Evolutionary conservation across 2,329 filamentous ascomycete genomes (phyloP), one percentile per base, ranked within the genome.

Genomic region (Stachybotrys chartarum): DNA sequence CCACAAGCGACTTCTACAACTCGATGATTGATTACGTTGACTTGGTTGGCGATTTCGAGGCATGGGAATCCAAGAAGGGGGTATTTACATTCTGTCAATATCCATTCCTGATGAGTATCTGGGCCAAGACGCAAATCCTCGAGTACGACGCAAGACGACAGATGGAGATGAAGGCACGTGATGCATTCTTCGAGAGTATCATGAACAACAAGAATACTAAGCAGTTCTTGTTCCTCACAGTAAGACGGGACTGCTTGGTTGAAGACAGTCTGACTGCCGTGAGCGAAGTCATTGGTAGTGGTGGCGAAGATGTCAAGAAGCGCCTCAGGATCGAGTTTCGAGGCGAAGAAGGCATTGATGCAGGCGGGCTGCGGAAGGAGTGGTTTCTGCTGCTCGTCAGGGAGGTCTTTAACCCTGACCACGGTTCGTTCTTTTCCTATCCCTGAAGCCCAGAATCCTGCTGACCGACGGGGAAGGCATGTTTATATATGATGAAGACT

Each of bases 81-180:
- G 90, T 85, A 61, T 96, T 96, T 66, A 83, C 89, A 0, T 96
- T 97, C 66, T 96, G 91, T 67, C 90, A 96, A 67, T 96, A 95
- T 64, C 91, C 92, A 0, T 95, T 96, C 64, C 86, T 96, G 61
- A 78, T 97, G 46, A 96, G 91, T 58, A 91, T 97, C 60, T 92
- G 90, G 77, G 88, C 91, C 31, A 97, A 97, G 71, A 96, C 94
- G 56, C 87, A 87, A 60, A 93, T 96, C 50, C 77, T 96, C 63
- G 91, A 96, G 66, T 83, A 95, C 64, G 92, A 97, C 70, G 90
- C 91, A 7, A 84, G 86, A 59, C 83, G 91, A 7, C 91, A 96
- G 70, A 96, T 96, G 91, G 86, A 91, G 65, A 85, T 84, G 59
- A 93, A 91, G 68, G 91, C 91, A 10, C 81, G 91, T 52, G 90